phyloP scores from a whole-genome alignment of 192 early-diverging fungal genomes.

The Jimgerdemannia flammicorona region DNA sequence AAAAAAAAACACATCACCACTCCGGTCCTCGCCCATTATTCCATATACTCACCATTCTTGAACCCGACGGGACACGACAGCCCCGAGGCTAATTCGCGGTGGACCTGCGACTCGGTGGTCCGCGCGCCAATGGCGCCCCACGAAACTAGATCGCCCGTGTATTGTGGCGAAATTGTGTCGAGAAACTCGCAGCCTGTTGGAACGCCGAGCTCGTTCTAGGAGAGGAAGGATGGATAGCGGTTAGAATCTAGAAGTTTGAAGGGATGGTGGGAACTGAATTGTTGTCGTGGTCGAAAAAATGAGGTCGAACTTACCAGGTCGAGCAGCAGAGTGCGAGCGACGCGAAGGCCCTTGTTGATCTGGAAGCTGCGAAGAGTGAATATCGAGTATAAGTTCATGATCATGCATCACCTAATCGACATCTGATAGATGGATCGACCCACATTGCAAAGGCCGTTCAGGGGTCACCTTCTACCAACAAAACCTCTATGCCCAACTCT shows the following conservation, averaged over 20 bases:
- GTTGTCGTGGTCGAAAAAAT: not conserved
- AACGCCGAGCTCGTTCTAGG: constrained; percentile 63
- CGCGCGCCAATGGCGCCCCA: constrained; percentile 83
- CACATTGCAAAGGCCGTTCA: not conserved
- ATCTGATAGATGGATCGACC: too few relatives aligned
- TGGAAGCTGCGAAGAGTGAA: constrained; percentile 40
- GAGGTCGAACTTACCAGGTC: constrained; percentile 49
- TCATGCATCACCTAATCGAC: too few relatives aligned
- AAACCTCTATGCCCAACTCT: not conserved
- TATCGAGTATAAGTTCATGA: too few relatives aligned
- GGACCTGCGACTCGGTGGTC: constrained; percentile 82
- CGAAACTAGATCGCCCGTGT: constrained; percentile 69
- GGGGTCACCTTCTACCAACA: not conserved
- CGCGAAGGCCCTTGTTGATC: constrained; percentile 81
- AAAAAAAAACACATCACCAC: not conserved
- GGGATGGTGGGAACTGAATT: not conserved
- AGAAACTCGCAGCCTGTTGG: constrained; percentile 75
- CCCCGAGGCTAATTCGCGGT: constrained; percentile 79
- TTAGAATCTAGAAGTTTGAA: not conserved
- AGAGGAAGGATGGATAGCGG: too few relatives aligned
- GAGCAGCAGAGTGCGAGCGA: constrained; percentile 65
- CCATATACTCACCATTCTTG: constrained; percentile 60
- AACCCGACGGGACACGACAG: constrained; percentile 77
- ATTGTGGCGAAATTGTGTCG: constrained; percentile 82
- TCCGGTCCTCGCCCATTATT: not conserved